Evolutionary conservation across 768 basidiomycete species (phyloP).

Genomic region (Lentinula edodes): DNA sequence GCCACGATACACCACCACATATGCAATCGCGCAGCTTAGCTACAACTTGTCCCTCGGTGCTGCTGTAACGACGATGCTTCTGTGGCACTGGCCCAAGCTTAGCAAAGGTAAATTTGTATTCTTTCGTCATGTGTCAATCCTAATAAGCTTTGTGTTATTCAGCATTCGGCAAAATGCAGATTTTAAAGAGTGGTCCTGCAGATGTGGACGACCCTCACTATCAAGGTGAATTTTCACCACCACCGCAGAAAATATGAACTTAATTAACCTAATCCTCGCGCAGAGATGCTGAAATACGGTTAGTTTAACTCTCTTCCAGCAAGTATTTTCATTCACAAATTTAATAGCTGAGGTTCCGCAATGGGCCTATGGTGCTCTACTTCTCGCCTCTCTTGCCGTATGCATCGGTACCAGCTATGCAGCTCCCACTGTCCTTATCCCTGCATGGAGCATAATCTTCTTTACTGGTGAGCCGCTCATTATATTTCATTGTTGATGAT

Average conservation of each 20-base stretch:
- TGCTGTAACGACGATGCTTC: conserved; percentile 40
- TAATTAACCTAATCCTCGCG: not conserved
- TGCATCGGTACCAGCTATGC: conserved; percentile 43
- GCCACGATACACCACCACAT: conserved; percentile 40
- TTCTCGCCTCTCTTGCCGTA: conserved; percentile 38
- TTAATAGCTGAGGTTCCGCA: conserved; percentile 40
- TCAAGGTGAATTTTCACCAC: conserved; percentile 23
- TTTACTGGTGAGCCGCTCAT: conserved; percentile 34
- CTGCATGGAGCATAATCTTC: conserved; percentile 48
- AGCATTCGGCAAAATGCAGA: conserved; percentile 39
- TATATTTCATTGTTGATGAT: too few relatives aligned
- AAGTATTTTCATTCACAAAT: not conserved
- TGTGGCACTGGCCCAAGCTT: conserved; percentile 51
- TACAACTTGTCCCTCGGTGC: conserved; percentile 48
- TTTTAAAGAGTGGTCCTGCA: conserved; percentile 27
- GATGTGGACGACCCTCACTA: conserved; percentile 49
- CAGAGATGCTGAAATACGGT: conserved; percentile 47
- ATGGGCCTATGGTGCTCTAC: conserved; percentile 43
- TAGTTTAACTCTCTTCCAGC: not conserved
- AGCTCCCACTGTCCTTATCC: conserved; percentile 37
- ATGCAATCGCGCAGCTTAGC: conserved; percentile 40
- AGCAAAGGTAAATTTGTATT: conserved; percentile 24
- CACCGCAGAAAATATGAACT: too few relatives aligned
- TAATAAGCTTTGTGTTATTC: not conserved
- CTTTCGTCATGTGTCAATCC: not conserved